Evolutionary conservation across 2,329 filamentous ascomycete genomes (phyloP).

Genomic region (Xylaria sp.): DNA sequence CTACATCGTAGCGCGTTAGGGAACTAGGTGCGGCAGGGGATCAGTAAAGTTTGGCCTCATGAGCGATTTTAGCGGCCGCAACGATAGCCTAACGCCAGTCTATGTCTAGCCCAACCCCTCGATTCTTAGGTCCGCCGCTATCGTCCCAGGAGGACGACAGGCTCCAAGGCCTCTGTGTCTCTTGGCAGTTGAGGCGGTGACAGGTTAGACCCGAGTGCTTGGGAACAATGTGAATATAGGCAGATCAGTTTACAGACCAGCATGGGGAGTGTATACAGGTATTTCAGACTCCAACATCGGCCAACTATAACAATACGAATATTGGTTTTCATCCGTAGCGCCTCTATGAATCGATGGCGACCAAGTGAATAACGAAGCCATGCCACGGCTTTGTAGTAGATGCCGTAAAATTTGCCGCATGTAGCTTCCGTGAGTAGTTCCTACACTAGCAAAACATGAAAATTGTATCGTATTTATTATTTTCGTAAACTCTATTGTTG

Average conservation of each 20-base stretch:
- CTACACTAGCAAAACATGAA: background rate
- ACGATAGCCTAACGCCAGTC: slow-evolving; percentile 1
- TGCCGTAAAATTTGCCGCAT: background rate
- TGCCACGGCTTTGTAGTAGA: background rate
- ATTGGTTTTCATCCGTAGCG: background rate
- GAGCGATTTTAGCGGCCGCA: slow-evolving; percentile 11
- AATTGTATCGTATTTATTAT: slow-evolving; percentile 14
- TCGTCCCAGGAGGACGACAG: background rate
- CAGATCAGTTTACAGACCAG: too few species aligned
- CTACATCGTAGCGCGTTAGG: slow-evolving; percentile 1
- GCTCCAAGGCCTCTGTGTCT: background rate
- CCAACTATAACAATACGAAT: background rate
- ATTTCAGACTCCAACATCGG: background rate
- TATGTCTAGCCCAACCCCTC: slow-evolving; percentile 2
- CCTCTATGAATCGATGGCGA: background rate
- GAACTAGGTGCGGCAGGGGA: too few species aligned
- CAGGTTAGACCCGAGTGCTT: background rate
- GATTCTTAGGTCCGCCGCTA: slow-evolving; percentile 1
- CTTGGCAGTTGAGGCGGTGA: slow-evolving; percentile 7
- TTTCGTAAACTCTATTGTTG: slow-evolving; percentile 17
- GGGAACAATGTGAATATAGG: background rate
- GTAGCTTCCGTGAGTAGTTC: background rate
- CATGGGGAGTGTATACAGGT: background rate
- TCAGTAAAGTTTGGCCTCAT: background rate
- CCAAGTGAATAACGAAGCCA: background rate